Base-by-base conservation (phyloP, 148 eudicot species). In the Camellia sinensis region DNA sequence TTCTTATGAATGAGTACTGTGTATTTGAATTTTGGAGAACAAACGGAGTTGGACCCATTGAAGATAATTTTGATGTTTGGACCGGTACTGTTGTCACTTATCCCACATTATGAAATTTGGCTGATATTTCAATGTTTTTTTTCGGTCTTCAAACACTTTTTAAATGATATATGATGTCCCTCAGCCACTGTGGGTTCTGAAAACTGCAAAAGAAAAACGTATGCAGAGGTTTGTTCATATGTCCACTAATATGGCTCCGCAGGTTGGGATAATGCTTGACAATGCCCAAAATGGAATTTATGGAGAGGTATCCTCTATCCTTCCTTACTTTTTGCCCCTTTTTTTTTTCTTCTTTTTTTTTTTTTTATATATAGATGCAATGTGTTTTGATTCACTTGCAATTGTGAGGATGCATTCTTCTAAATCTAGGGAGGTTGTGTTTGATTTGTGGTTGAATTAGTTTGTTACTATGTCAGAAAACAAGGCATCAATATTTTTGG, bases 151-250 rank as follows among this genome's bases (percentile, higher is more conserved):
- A n/a, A n/a, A n/a, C n/a, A n/a, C n/a, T n/a, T 68, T 50, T 37
- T 48, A 60, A 37, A 56, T 67, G 43, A 3, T 29, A 22, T 76
- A 21, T 77, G 52, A 9, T 82, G 45, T n/a, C 68, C 71, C 79
- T 68, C 92, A 94, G 98, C 99, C 99, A 64, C 84, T 89, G 17
- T 95, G 99, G 99, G 89, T 92, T 83, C 79, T 95, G 78, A 95
- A 89, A 85, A 86, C 90, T 74, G 87, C 88, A 64, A 91, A 87
- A 77, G 91, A 89, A 77, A 89, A 85, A 81, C 84, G 85, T 67
- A 77, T 83, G 83, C 97, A 87, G 79, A 92, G 97, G 76, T 88
- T 87, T 79, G 87, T 90, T 68, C 86, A 87, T 57, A 71, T 95
- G 76, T 95, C 99, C 62, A 87, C 91, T 89, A 97, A 95, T 86